Conservation (phyloP, 306 rosid genomes). For the Clitoria ternatea region DNA sequence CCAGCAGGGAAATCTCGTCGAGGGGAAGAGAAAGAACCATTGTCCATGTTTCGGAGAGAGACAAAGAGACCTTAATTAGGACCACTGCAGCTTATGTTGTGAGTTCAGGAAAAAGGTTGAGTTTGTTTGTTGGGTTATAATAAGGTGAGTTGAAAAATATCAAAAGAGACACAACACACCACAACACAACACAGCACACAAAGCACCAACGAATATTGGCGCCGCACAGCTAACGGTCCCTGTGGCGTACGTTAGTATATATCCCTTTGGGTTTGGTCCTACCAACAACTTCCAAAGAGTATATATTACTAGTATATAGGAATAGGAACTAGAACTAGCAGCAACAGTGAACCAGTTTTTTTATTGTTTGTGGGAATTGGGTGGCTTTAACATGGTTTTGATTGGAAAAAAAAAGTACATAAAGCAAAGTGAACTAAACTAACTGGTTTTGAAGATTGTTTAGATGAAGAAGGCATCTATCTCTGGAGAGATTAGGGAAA, state of each 20-base stretch:
- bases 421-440: not conserved
- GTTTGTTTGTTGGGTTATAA: slow-evolving; percentile 50
- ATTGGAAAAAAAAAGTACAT: too few relatives aligned
- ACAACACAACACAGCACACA: not conserved
- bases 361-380: slow-evolving; percentile 9
- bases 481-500: not conserved
- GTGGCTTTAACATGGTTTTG: too few relatives aligned
- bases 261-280: slow-evolving; percentile 25
- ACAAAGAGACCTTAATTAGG: slow-evolving; percentile 7
- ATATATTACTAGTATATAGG: too few relatives aligned
- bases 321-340: not conserved
- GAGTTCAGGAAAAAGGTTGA: slow-evolving; percentile 30
- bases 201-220: slow-evolving; percentile 60
- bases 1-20: slow-evolving; percentile 83
- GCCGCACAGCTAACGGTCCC: slow-evolving; percentile 63
- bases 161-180: not conserved
- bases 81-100: slow-evolving; percentile 6
- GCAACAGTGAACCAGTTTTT: slow-evolving; percentile 17
- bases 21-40: slow-evolving; percentile 76
- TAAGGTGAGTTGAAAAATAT: slow-evolving; percentile 22
- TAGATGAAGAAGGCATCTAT: not conserved
- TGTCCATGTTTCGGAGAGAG: slow-evolving; percentile 58
- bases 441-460: not conserved
- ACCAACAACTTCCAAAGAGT: slow-evolving; percentile 24
- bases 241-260: slow-evolving; percentile 43